A percentile compares a stretch with the other conserved stretches of the same genome.
phyloP scores from a whole-genome alignment of 2,329 filamentous ascomycete genomes.

The Camptophora hylomeconis region DNA sequence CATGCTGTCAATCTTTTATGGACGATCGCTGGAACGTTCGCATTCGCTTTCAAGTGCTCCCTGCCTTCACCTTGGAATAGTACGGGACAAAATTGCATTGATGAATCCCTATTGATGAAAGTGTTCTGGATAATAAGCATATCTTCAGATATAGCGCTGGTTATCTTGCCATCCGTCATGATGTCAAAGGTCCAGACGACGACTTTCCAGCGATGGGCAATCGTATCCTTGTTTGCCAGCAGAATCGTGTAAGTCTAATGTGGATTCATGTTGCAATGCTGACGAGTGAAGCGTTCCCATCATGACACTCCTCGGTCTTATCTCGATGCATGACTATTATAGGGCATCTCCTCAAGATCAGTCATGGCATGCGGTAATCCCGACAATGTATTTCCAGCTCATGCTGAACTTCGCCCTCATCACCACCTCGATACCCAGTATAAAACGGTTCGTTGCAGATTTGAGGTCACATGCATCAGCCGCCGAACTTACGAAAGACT shows the following conservation, averaged over 20 bases:
- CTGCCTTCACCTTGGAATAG: slow-evolving; percentile 14
- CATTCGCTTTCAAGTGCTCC: slow-evolving; percentile 16
- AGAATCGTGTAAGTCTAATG: slow-evolving; percentile 14
- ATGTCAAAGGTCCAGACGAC: slow-evolving; percentile 15
- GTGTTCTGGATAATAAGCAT: not conserved
- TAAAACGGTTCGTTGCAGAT: slow-evolving; percentile 17
- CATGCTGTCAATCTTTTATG: slow-evolving; percentile 11
- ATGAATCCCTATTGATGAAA: slow-evolving; percentile 10
- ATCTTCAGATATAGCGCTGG: slow-evolving; percentile 11
- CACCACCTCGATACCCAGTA: slow-evolving; percentile 18
- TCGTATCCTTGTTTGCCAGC: slow-evolving; percentile 14
- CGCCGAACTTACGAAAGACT: too few relatives aligned
- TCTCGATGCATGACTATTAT: slow-evolving; percentile 11
- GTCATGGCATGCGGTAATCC: slow-evolving; percentile 14
- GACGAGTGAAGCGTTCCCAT: slow-evolving; percentile 11
- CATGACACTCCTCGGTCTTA: slow-evolving; percentile 11
- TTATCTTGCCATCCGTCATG: slow-evolving; percentile 16
- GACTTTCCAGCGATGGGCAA: slow-evolving; percentile 10
- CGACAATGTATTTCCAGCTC: slow-evolving; percentile 15
- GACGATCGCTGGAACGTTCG: slow-evolving; percentile 11
- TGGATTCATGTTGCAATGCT: not conserved
- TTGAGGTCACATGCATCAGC: too few relatives aligned
- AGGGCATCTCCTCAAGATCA: slow-evolving; percentile 11
- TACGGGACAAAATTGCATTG: slow-evolving; percentile 12
- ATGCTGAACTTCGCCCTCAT: slow-evolving; percentile 17